A percentile compares a stretch with the other conserved stretches of the same genome.
phyloP scores from a whole-genome alignment of 805 yeast genomes.

The Starmerella cellae region DNA sequence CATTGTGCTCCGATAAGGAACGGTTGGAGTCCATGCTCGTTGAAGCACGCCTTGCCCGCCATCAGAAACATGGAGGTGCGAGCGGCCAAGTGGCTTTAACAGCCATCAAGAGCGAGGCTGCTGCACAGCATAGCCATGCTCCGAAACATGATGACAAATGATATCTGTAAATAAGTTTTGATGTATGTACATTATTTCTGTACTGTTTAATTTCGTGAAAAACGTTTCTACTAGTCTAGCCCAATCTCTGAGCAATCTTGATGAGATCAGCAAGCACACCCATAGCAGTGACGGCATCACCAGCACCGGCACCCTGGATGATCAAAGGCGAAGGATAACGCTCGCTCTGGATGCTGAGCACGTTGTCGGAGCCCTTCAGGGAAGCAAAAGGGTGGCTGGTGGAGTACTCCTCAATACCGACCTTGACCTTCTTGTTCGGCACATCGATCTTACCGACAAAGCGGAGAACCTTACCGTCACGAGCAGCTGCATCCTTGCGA shows the following conservation, averaged over 20 bases:
- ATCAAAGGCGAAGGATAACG: conserved; percentile 89
- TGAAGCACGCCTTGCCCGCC: conserved; percentile 6
- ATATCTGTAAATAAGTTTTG: too few species aligned
- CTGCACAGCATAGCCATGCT: too few species aligned
- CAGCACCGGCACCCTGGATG: conserved; percentile 94
- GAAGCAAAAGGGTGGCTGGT: conserved; percentile 91
- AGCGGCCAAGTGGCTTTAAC: too few species aligned
- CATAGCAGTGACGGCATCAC: conserved; percentile 62
- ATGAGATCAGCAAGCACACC: conserved; percentile 92
- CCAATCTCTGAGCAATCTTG: conserved; percentile 59
- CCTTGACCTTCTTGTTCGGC: conserved; percentile 39
- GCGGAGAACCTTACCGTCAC: conserved; percentile 76
- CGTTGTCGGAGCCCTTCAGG: conserved; percentile 91
- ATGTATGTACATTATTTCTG: too few species aligned
- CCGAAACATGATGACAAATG: too few species aligned
- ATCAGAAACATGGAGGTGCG: background rate
- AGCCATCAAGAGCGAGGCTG: too few species aligned
- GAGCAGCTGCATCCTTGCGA: conserved; percentile 67
- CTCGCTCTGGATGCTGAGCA: conserved; percentile 77
- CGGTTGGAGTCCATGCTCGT: conserved; percentile 6
- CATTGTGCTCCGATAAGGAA: conserved; percentile 5
- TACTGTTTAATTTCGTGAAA: too few species aligned
- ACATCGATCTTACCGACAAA: conserved; percentile 87
- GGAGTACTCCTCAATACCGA: conserved; percentile 78
- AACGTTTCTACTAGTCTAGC: background rate